A percentile compares a stretch with the other conserved stretches of the same genome.
Evolutionary conservation across 1,284 basidiomycete species (phyloP).

Genomic region (Agroathelia rolfsii): DNA sequence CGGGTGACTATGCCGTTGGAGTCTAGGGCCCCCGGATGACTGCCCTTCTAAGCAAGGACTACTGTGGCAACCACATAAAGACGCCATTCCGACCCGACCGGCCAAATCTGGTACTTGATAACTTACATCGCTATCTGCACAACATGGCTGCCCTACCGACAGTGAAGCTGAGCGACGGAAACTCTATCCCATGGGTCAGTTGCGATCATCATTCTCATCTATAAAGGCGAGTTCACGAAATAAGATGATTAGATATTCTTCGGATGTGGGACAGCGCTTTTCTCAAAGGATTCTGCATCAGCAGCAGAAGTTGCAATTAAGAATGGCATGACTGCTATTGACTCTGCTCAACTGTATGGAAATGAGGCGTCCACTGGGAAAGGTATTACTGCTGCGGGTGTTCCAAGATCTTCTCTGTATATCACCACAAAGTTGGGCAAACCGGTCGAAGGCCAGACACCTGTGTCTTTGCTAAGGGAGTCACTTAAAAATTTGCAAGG

Average conservation of each 20-base stretch:
- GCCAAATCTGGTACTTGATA: too few relatives aligned
- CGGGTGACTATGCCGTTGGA: too few relatives aligned
- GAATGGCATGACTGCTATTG: slow-evolving; percentile 58
- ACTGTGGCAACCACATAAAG: too few relatives aligned
- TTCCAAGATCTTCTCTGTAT: slow-evolving; percentile 38
- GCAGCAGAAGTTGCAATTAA: slow-evolving; percentile 44
- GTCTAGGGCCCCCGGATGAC: too few relatives aligned
- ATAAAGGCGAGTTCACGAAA: too few relatives aligned
- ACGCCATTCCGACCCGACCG: too few relatives aligned
- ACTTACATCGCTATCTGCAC: too few relatives aligned
- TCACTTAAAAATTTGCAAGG: slow-evolving; percentile 52
- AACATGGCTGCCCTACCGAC: too few relatives aligned
- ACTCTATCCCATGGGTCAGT: too few relatives aligned
- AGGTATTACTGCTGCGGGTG: slow-evolving; percentile 35
- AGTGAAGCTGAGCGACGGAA: too few relatives aligned
- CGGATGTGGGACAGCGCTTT: slow-evolving; percentile 60
- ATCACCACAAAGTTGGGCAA: slow-evolving; percentile 36
- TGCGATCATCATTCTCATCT: too few relatives aligned
- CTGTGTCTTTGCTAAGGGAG: slow-evolving; percentile 37
- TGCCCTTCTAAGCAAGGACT: too few relatives aligned
- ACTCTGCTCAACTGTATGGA: slow-evolving; percentile 59
- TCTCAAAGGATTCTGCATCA: slow-evolving; percentile 37
- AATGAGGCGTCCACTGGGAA: slow-evolving; percentile 41
- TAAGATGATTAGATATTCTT: slow-evolving; percentile 60
- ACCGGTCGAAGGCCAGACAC: slow-evolving; percentile 33